These are phyloP conservation scores for Akanthomyces lecanii DNA, from an alignment of 2,329 filamentous ascomycete species.

Conservation along the genomic window DNA sequence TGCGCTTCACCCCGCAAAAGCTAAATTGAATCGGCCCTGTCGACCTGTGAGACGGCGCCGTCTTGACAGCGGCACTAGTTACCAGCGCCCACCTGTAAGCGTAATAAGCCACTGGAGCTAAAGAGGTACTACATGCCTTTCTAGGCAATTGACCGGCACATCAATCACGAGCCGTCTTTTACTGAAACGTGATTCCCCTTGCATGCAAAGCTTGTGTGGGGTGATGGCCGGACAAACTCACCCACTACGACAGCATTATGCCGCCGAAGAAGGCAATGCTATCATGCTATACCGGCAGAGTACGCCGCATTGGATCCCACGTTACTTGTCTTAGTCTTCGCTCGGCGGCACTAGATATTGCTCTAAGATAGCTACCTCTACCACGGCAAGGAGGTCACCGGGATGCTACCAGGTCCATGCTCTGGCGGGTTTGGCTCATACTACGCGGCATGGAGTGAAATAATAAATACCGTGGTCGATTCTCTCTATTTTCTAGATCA, in stretches of 20 bases:
- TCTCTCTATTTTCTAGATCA: neutral
- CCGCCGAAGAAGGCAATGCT: neutral
- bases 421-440: neutral
- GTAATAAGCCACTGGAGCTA: constrained; percentile 8
- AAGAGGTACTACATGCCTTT: constrained; percentile 17
- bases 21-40: constrained; percentile 2
- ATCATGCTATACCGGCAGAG: neutral
- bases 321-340: constrained; percentile 9
- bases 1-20: constrained; percentile 8
- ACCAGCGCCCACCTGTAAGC: constrained; percentile 5
- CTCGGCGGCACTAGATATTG: neutral
- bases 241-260: neutral
- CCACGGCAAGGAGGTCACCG: neutral
- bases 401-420: neutral
- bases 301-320: constrained; percentile 7
- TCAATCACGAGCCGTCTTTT: constrained; percentile 10
- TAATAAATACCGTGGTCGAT: neutral
- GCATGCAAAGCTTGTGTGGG: constrained; percentile 1
- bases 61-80: neutral
- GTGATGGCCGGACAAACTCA: neutral
- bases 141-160: constrained; percentile 5
- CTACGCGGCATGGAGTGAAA: neutral
- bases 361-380: neutral
- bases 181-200: constrained; percentile 14
- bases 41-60: neutral